phyloP scores from a whole-genome alignment of 495 filamentous ascomycete species.

The Penicillium coprophilum region DNA sequence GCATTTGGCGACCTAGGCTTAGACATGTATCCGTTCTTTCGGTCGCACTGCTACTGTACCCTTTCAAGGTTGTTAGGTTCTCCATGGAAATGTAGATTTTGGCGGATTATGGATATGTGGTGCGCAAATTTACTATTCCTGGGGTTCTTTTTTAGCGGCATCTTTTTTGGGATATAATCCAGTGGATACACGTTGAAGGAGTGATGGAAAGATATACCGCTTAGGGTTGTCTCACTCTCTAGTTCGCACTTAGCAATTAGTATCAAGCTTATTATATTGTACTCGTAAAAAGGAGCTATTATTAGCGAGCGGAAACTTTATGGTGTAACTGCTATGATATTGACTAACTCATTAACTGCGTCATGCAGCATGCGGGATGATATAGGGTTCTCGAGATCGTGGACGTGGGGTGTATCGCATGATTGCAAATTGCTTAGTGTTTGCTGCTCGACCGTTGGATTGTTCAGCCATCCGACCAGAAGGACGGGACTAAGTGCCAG shows the following conservation, averaged over 20 bases:
- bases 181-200: no score
- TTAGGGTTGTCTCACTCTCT: conserved; percentile 5
- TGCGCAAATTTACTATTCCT: no score
- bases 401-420: neutral
- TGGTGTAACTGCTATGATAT: neutral
- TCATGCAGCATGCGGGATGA: neutral
- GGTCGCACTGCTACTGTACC: no score
- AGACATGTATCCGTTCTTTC: no score
- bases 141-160: no score
- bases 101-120: no score
- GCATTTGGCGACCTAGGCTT: no score
- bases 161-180: no score
- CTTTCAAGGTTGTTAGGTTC: no score
- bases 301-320: conserved; percentile 10
- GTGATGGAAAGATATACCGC: neutral
- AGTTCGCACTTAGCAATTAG: neutral
- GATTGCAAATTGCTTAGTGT: neutral
- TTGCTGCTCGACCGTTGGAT: neutral
- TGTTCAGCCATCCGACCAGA: neutral
- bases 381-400: neutral
- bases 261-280: neutral
- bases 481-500: neutral
- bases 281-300: neutral
- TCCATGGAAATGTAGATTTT: no score
- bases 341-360: neutral